Evolutionary conservation across 495 filamentous ascomycete genomes (phyloP).

Genomic region (Geopyxis carbonaria): DNA sequence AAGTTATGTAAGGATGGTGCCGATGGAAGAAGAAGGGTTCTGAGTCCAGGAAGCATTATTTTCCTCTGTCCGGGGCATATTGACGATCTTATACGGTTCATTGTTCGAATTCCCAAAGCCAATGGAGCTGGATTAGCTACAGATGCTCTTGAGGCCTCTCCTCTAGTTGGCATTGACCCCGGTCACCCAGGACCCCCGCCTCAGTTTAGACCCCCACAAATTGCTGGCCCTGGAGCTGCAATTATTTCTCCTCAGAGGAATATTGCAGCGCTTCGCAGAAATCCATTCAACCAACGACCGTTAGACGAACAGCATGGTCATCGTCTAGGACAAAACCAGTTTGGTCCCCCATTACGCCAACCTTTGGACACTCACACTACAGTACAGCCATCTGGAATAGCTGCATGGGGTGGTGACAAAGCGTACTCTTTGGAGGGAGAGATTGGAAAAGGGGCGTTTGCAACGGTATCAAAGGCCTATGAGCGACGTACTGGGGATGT

Average conservation of each 20-base stretch:
- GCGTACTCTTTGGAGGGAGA: constrained; percentile 65
- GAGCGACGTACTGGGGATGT: constrained; percentile 60
- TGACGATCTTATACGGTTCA: constrained; percentile 42
- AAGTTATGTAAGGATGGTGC: constrained; percentile 32
- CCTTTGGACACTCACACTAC: constrained; percentile 7
- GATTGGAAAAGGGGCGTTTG: constrained; percentile 87
- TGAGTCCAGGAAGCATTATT: constrained; percentile 56
- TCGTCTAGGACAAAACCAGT: neutral
- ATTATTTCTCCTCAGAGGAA: constrained; percentile 5
- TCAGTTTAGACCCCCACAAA: constrained; percentile 3
- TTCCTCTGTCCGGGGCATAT: constrained; percentile 34
- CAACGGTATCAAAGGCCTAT: constrained; percentile 72
- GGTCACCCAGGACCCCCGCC: neutral
- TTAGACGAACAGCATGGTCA: neutral
- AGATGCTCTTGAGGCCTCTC: neutral
- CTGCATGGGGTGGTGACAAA: constrained; percentile 61
- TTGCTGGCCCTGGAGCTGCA: neutral
- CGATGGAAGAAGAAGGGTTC: constrained; percentile 41
- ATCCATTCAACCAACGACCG: constrained; percentile 5
- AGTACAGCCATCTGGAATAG: neutral
- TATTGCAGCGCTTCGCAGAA: constrained; percentile 17
- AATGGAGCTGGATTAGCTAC: constrained; percentile 32
- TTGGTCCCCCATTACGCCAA: neutral
- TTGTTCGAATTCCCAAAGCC: constrained; percentile 70
- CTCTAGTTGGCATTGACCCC: constrained; percentile 14